Conservation (phyloP, 148 eudicot species). For the Cornus controversa region DNA sequence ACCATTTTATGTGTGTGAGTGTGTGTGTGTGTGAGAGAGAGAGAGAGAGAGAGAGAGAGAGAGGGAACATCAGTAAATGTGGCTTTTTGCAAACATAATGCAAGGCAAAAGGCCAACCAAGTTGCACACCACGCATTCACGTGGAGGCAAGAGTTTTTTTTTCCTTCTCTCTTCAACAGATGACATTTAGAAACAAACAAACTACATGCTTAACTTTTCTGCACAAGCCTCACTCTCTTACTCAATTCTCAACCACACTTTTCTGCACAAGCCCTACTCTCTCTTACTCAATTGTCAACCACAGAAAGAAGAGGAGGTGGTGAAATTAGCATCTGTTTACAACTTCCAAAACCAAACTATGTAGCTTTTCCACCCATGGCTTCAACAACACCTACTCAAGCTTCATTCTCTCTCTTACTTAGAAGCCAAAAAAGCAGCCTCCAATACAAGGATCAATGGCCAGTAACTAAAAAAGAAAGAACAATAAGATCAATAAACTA, state of each 20-base stretch:
- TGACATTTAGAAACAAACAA: background rate
- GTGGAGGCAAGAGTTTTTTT: background rate
- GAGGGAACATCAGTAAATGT: background rate
- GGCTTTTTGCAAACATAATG: too few relatives aligned
- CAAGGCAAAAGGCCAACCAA: background rate
- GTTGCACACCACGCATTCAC: background rate
- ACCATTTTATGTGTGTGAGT: too few relatives aligned
- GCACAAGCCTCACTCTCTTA: background rate
- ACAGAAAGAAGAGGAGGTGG: slow-evolving; percentile 26
- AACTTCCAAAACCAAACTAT: background rate
- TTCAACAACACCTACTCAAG: slow-evolving; percentile 40
- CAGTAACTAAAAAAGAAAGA: background rate
- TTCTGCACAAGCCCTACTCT: too few relatives aligned
- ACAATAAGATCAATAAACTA: slow-evolving; percentile 20
- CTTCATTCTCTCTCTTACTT: slow-evolving; percentile 36
- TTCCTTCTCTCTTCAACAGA: too few relatives aligned
- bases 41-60: too few relatives aligned
- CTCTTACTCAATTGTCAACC: too few relatives aligned
- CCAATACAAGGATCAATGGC: slow-evolving; percentile 7
- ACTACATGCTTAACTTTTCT: background rate
- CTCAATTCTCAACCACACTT: slow-evolving; percentile 28
- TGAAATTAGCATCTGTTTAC: slow-evolving; percentile 6
- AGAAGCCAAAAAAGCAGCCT: slow-evolving; percentile 14
- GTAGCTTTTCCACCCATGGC: slow-evolving; percentile 37
- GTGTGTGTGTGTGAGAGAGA: too few relatives aligned